Conservation (phyloP, 148 eudicot genomes). For the Linanthus parryae region DNA sequence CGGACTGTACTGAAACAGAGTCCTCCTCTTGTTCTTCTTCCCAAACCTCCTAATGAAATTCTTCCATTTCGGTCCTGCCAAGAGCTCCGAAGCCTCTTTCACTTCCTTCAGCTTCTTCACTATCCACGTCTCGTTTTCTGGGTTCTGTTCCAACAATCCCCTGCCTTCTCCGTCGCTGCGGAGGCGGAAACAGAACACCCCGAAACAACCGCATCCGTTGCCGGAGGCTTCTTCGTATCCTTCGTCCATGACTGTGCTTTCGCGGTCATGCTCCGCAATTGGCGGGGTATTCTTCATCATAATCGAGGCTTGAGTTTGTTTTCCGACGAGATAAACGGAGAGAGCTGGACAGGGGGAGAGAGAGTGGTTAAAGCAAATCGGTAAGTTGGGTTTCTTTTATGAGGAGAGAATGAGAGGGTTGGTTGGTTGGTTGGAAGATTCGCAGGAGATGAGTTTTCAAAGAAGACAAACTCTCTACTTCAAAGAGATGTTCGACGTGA, state of each 20-base stretch:
- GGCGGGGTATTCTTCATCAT: too few species aligned
- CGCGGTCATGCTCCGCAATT: slow-evolving; percentile 5
- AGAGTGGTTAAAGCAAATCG: too few species aligned
- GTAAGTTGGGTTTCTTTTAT: slow-evolving; percentile 8
- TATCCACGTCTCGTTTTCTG: slow-evolving; percentile 33
- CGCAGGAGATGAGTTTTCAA: too few species aligned
- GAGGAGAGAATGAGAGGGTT: too few species aligned
- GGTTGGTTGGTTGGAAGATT: too few species aligned
- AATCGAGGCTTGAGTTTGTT: too few species aligned
- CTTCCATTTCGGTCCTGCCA: slow-evolving; percentile 87
- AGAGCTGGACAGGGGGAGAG: slow-evolving; percentile 6
- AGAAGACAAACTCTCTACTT: too few species aligned
- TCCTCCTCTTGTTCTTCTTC: too few species aligned
- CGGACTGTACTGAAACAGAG: slow-evolving; percentile 40
- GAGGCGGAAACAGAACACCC: slow-evolving; percentile 9
- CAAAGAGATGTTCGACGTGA: too few species aligned
- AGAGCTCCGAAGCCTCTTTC: slow-evolving; percentile 45
- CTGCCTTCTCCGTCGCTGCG: slow-evolving; percentile 4
- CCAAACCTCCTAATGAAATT: slow-evolving; percentile 54
- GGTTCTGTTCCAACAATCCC: too few species aligned
- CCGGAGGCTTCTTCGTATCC: slow-evolving; percentile 11
- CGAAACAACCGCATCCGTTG: slow-evolving; percentile 38
- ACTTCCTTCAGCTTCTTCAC: slow-evolving; percentile 25
- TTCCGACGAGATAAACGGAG: too few species aligned
- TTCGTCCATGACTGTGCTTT: background rate